phyloP scores from a whole-genome alignment of 805 yeast genomes.

The Wickerhamomyces bisporus region DNA sequence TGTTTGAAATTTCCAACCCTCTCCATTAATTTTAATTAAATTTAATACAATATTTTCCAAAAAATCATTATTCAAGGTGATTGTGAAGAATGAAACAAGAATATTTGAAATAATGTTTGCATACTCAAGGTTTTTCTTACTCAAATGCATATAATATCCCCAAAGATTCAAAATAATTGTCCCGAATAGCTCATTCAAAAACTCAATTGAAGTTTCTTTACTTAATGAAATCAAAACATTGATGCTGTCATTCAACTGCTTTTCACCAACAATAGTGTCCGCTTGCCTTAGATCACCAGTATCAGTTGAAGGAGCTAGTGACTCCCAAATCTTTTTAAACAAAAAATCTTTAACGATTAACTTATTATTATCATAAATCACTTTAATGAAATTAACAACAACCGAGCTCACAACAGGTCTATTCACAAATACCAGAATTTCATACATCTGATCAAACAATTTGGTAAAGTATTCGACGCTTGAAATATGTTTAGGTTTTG shows the following conservation, averaged over 20 bases:
- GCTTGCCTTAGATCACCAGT: slow-evolving; percentile 16
- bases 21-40: slow-evolving; percentile 28
- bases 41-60: slow-evolving; percentile 26
- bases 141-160: slow-evolving; percentile 32
- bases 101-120: slow-evolving; percentile 27
- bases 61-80: slow-evolving; percentile 24
- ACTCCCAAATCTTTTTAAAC: slow-evolving; percentile 42
- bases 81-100: slow-evolving; percentile 27
- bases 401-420: slow-evolving; percentile 57
- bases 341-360: slow-evolving; percentile 55
- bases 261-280: slow-evolving; percentile 36
- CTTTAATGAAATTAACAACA: slow-evolving; percentile 48
- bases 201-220: slow-evolving; percentile 34
- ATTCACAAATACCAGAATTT: slow-evolving; percentile 51
- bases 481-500: slow-evolving; percentile 51
- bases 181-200: slow-evolving; percentile 29
- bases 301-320: slow-evolving; percentile 33
- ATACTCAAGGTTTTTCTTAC: slow-evolving; percentile 25
- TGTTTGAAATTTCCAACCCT: slow-evolving; percentile 31
- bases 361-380: slow-evolving; percentile 45
- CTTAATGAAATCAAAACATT: slow-evolving; percentile 63
- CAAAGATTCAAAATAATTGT: slow-evolving; percentile 30
- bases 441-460: slow-evolving; percentile 62
- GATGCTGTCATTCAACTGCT: slow-evolving; percentile 52
- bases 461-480: slow-evolving; percentile 47